A percentile compares a stretch with the other conserved stretches of the same genome.
Conservation (phyloP, 2,329 filamentous ascomycete genomes). For the Trichoderma koningii region DNA sequence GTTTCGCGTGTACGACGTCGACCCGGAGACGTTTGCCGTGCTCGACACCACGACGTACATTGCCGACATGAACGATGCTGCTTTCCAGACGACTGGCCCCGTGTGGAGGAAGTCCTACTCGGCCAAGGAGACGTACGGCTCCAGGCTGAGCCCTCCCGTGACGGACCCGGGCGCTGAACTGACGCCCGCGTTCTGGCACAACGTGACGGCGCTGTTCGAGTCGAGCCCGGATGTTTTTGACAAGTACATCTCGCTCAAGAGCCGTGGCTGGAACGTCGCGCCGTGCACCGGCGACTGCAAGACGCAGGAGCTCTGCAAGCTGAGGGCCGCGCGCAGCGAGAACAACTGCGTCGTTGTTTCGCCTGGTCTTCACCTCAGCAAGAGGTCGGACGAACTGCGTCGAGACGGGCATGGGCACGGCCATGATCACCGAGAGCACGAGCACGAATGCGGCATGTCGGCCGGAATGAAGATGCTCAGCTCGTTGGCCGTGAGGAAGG, state of each 20-base stretch:
- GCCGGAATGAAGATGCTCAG: slow-evolving; percentile 35
- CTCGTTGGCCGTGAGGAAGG: slow-evolving; percentile 34
- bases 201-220: slow-evolving; percentile 54
- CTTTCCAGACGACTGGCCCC: slow-evolving; percentile 49
- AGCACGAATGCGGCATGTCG: slow-evolving; percentile 39
- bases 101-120: slow-evolving; percentile 60
- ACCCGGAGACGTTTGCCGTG: slow-evolving; percentile 58
- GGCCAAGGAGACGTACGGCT: slow-evolving; percentile 56
- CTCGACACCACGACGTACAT: slow-evolving; percentile 57
- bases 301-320: slow-evolving; percentile 51
- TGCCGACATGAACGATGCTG: slow-evolving; percentile 51
- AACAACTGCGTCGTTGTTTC: slow-evolving; percentile 51
- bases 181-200: slow-evolving; percentile 61
- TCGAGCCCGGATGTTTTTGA: slow-evolving; percentile 47
- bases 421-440: slow-evolving; percentile 25
- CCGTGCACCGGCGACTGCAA: slow-evolving; percentile 49
- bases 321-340: slow-evolving; percentile 55
- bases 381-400: slow-evolving; percentile 34
- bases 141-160: slow-evolving; percentile 46
- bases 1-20: slow-evolving; percentile 61
- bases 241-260: slow-evolving; percentile 50
- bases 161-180: slow-evolving; percentile 47
- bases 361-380: slow-evolving; percentile 41
- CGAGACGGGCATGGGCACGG: slow-evolving; percentile 21
- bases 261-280: slow-evolving; percentile 47